A percentile compares a stretch with the other conserved stretches of the same genome.
Conservation (phyloP, 805 yeast genomes). For the Saturnispora saitoi region DNA sequence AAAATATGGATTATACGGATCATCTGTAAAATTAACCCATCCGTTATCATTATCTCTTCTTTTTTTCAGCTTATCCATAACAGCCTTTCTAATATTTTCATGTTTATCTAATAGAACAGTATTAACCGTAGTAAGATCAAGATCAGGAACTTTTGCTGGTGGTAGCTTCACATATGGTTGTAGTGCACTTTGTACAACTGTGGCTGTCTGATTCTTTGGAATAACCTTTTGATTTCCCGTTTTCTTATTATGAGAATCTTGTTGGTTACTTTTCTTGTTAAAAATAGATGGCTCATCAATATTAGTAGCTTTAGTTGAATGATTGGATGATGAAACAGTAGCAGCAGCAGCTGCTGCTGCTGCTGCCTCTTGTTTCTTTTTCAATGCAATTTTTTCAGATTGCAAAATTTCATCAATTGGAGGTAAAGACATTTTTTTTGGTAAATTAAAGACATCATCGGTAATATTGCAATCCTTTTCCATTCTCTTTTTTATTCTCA, state of each 20-base stretch:
- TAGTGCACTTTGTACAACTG: slow-evolving; percentile 30
- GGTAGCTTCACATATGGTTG: slow-evolving; percentile 85
- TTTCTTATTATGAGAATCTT: background rate
- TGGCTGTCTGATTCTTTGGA: slow-evolving; percentile 10
- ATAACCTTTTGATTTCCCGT: slow-evolving; percentile 3
- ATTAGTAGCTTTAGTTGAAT: background rate
- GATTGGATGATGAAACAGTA: background rate
- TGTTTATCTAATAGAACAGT: slow-evolving; percentile 67
- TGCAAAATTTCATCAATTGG: slow-evolving; percentile 14
- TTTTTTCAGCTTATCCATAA: slow-evolving; percentile 70
- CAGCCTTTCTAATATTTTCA: slow-evolving; percentile 71
- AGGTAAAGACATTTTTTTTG: slow-evolving; percentile 44
- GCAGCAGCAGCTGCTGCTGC: background rate
- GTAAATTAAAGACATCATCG: slow-evolving; percentile 73
- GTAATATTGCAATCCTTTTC: slow-evolving; percentile 66
- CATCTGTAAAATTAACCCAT: slow-evolving; percentile 81
- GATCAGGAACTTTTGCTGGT: slow-evolving; percentile 86
- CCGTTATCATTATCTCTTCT: slow-evolving; percentile 62
- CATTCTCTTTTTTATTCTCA: slow-evolving; percentile 56
- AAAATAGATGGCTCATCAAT: background rate
- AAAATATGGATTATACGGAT: slow-evolving; percentile 73
- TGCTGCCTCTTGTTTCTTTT: slow-evolving; percentile 12
- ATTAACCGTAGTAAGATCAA: slow-evolving; percentile 79
- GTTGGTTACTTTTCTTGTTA: background rate
- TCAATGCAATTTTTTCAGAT: slow-evolving; percentile 4